Base-by-base conservation (phyloP, 2,329 filamentous ascomycete species). In the Cladosporium sp. region DNA sequence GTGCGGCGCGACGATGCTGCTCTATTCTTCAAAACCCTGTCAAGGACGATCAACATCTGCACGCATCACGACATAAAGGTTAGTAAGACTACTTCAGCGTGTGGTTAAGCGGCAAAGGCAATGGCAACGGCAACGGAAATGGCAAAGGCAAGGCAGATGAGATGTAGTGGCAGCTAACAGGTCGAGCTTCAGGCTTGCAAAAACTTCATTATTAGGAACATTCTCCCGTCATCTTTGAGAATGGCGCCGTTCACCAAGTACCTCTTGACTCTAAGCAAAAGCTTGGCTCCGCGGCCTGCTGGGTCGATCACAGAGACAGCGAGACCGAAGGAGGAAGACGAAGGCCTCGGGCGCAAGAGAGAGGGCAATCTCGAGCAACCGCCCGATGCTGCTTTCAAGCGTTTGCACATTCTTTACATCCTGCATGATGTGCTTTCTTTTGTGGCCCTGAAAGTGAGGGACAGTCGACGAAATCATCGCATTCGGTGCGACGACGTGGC, bases 371-470 rank as follows among this genome's bases (percentile, higher is more conserved):
- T 66, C 13, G 65, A 63, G 61, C 64, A 70, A 39, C 67, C 67
- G 7, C 68, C 68, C 3, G 62, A 69, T 21, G 65, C 71, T 26
- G 66, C 70, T 2, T 65, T 63, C 61, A 69, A 66, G 60, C 67
- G 70, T 7, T 51, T 73, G 25, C 70, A 73, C 53, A 49, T 71
- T 5, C 39, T 73, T 14, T 70, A 69, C 51, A 59, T 71, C 25
- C 32, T 70, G 16, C 65, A 69, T 49, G 70, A 70, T 58, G 60
- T 71, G 11, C 53, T 73, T 10, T 23, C 34, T 5, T 36, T 49
- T 25, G 7, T 67, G 14, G 18, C 23, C 18, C n/a, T 58, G 16
- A 62, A 30, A 7, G 49, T 48, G 13, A 58, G 56, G 18, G 58
- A 63, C 6, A 21, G 23, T 3, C 28, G 14, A 23, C 63, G 59